Evolutionary conservation across 371 early-diverging fungal species (phyloP), one percentile per base, ranked within the genome.

Genomic region (Mucor indicus): DNA sequence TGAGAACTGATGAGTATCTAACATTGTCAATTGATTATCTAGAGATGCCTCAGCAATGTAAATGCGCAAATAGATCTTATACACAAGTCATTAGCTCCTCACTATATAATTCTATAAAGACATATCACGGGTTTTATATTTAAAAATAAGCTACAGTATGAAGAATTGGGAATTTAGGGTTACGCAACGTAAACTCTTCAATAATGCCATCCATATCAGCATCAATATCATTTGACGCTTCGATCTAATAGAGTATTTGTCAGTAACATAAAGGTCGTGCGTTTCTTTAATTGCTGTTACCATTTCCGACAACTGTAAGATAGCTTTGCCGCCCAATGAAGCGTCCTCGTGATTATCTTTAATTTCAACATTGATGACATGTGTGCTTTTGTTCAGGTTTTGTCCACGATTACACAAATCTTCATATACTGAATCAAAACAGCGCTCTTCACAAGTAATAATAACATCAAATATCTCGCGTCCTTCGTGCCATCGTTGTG

Each of bases 381-480:
- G 95, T 1, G 94, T 93, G 0, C 93, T 92, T 25, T 66, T 65
- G 53, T 81, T 87, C 30, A 75, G 57, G 0, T 69, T 47, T 17
- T 85, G 86, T 3, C 85, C 85, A 19, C 95, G 77, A 29, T 75
- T 79, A 11, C 81, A 57, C 33, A 96, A 67, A 52, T 30, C 95
- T 70, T 98, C 96, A 37, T 87, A 85, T 0, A 96, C 96, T 0
- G 94, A 84, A 60, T 95, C 95, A 62, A 91, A 98, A 43, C 92
- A 92, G 22, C 96, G 81, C 61, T 98, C 98, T 71, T 98, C 98
- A 54, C 98, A 97, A 3, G 96, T 96, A 38, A 98, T 88, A 25
- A 98, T 89, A 0, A 98, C 86, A 67, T 98, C 98, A 65, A 84
- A 96, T n/a, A 76, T 65, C 24, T 82, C 80, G 9, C 67, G 53